Percentiles rank a stretch among this genome's conserved stretches.
Conservation (phyloP, 192 early-diverging fungal species). For the Entophlyctis luteolus region DNA sequence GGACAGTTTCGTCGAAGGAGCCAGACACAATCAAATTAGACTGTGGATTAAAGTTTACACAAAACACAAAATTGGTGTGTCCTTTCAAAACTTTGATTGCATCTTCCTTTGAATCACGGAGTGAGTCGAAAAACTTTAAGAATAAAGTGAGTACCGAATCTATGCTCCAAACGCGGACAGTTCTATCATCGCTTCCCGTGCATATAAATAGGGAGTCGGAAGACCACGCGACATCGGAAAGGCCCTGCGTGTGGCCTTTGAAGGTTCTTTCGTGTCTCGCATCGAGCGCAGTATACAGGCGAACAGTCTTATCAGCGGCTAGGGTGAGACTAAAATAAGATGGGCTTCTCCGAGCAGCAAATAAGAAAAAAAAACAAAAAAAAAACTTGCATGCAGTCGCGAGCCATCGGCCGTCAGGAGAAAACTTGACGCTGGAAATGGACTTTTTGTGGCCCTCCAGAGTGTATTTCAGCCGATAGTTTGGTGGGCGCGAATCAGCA, state of each 20-base stretch:
- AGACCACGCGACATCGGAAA: constrained; percentile 96
- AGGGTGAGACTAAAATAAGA: neutral
- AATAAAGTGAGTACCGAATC: constrained; percentile 51
- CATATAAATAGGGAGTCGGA: constrained; percentile 83
- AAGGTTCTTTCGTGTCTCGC: constrained; percentile 81
- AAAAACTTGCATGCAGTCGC: constrained; percentile 74
- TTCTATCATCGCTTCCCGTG: constrained; percentile 93
- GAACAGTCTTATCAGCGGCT: constrained; percentile 94
- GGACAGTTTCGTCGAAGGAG: constrained; percentile 94
- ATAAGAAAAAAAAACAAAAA: neutral
- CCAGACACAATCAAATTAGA: constrained; percentile 93
- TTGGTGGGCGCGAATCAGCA: constrained; percentile 41
- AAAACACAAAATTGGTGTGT: constrained; percentile 96
- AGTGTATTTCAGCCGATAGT: constrained; percentile 82
- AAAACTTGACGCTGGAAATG: constrained; percentile 94
- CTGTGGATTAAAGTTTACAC: constrained; percentile 93
- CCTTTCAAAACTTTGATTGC: constrained; percentile 77
- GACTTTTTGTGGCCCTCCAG: constrained; percentile 92
- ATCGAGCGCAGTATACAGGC: constrained; percentile 86
- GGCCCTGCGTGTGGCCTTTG: constrained; percentile 85
- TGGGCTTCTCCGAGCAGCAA: neutral
- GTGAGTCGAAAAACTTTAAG: constrained; percentile 14
- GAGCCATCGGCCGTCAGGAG: constrained; percentile 95
- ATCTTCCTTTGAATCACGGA: constrained; percentile 41
- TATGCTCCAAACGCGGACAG: constrained; percentile 88